These are phyloP conservation scores for Ilyonectria mors-panacis DNA, from an alignment of 2,329 filamentous ascomycete genomes.

Conservation along the genomic window DNA sequence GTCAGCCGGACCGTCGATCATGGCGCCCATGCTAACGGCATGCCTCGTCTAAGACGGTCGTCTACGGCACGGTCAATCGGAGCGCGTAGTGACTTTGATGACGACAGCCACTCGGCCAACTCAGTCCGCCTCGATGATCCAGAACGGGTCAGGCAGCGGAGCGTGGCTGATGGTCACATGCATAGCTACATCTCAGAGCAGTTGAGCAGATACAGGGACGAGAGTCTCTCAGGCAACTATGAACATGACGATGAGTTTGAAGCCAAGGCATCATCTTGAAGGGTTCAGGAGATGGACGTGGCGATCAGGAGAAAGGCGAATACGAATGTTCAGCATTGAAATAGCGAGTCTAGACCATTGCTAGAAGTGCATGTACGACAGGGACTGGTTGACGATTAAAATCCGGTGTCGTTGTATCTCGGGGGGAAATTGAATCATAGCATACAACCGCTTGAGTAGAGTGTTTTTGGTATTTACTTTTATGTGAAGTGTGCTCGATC, in stretches of 20 bases:
- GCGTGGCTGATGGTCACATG: constrained; percentile 78
- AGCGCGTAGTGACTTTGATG: constrained; percentile 82
- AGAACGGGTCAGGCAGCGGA: constrained; percentile 63
- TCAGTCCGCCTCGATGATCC: constrained; percentile 54
- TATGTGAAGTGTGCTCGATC: not conserved
- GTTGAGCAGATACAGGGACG: constrained; percentile 75
- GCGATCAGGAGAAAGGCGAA: constrained; percentile 24
- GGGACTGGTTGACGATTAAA: constrained; percentile 2
- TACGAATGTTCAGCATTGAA: constrained; percentile 35
- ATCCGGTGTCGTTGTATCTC: not conserved
- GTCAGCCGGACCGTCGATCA: constrained; percentile 66
- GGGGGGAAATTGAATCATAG: not conserved
- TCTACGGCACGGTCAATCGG: constrained; percentile 89
- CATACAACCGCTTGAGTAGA: not conserved
- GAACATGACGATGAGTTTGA: constrained; percentile 64
- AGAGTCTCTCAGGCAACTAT: constrained; percentile 44
- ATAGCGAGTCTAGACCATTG: constrained; percentile 32
- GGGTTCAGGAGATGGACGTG: constrained; percentile 18
- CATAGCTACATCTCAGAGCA: constrained; percentile 87
- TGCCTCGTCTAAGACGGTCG: constrained; percentile 78
- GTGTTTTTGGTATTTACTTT: not conserved
- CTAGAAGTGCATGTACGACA: constrained; percentile 17
- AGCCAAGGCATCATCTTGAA: constrained; percentile 52
- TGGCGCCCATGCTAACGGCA: constrained; percentile 56
- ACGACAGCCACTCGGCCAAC: constrained; percentile 53